Evolutionary conservation across 495 filamentous ascomycete genomes (phyloP), one percentile per base, ranked within the genome.

Genomic region (Penicillium pancosmium): DNA sequence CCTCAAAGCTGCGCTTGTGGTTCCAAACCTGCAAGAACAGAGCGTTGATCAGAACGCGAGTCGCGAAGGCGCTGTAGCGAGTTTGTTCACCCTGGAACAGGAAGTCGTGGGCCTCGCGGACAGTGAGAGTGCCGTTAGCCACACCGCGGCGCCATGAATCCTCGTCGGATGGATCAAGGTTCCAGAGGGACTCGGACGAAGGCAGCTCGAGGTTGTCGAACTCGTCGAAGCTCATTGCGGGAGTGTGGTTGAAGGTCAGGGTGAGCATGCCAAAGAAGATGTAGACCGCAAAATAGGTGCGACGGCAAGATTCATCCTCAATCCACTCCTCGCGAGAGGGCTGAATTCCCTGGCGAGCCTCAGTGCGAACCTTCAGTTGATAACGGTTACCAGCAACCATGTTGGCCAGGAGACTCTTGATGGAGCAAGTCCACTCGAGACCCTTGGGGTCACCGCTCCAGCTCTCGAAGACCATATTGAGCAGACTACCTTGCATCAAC

Each of bases 381-480:
- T 98, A 98, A 13, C 91, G 87, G 68, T 98, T 98, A 50, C 94
- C 94, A 54, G 92, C 91, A 57, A 98, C 94, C 93, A 98, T 98
- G 70, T 97, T 97, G 63, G 93, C 91, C 23, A 98, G 86, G 12
- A 98, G 79, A 79, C 91, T 93, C 84, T 97, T 98, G 74, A 98
- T 97, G 2, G 94, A 97, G 71, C 93, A 97, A 21, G 94, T 93
- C 93, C 93, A 98, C 73, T 98, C 94, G 7, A 98, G 82, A 21
- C 95, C 95, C 76, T 98, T 98, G 13, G 94, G 85, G 70, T 98
- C 94, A 60, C 94, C 94, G 70, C 95, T 98, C 94, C 94, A 98
- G 81, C 93, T 97, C 38, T 96, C 94, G 73, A 98, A 98, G 63
- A 96, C 89, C 94, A 97, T 98, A 80, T 98, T 98, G 48, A 98